Base-by-base conservation (phyloP, 768 basidiomycete species). In the Exsudoporus frostii region DNA sequence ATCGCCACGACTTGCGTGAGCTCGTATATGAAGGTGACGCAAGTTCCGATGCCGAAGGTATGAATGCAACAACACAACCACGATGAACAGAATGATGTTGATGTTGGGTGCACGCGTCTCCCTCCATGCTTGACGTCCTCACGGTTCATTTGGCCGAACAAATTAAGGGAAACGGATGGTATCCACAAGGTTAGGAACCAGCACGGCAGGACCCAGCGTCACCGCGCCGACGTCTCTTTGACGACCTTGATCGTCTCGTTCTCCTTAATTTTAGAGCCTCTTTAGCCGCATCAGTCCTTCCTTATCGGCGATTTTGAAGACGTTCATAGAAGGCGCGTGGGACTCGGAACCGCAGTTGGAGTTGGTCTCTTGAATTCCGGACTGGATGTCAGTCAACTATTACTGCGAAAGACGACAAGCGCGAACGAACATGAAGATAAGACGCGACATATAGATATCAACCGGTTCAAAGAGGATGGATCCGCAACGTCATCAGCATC, bases 71-170 rank as follows among this genome's bases (percentile, higher is more conserved):
- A 64, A 99, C 88, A 60, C 83, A 84, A 19, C 71, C 87, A 58
- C 93, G 32, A 90, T 76, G 65, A 96, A 83, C 95, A 97, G 81
- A 4, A n/a, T n/a, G n/a, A n/a, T n/a, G n/a, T n/a, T n/a, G n/a
- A n/a, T n/a, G n/a, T n/a, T n/a, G n/a, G n/a, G n/a, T n/a, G 92
- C 90, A 1, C 97, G 76, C 71, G 98, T 98, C 73, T 98, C 96
- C 53, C 95, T 77, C 96, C 96, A 98, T 1, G 96, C 96, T 70
- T 97, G 93, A 22, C 88, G 83, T 98, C 96, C 57, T 87, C 70
- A 10, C 95, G 87, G 74, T 98, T 97, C 93, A 98, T 97, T 25
- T 90, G 79, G 1, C 95, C 93, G 48, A 91, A 56, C 65, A 80
- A 84, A 8, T 70, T 76, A 34, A 99, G 73, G 45, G 85, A 70